phyloP scores from a whole-genome alignment of 345 rosid species.

The Aquilaria yunnanensis region DNA sequence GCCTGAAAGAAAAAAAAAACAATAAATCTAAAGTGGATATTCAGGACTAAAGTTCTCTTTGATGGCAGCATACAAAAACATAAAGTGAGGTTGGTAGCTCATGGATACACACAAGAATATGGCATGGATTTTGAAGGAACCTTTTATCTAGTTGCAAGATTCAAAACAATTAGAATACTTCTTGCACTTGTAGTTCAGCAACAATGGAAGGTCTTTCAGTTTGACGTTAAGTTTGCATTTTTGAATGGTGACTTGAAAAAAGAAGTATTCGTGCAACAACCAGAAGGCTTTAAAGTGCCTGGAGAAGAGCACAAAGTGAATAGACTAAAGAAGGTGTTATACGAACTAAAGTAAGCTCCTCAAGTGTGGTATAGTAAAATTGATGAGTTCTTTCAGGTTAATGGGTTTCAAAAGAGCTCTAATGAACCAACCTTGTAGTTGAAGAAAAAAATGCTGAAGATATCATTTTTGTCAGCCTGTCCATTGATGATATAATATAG shows the following conservation, averaged over 20 bases:
- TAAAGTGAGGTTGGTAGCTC: constrained; percentile 6
- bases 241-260: not conserved
- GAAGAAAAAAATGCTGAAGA: not conserved
- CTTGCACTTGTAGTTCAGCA: too few relatives aligned
- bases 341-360: not conserved
- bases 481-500: not conserved
- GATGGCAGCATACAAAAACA: constrained; percentile 5
- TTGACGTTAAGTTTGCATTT: too few relatives aligned
- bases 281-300: not conserved
- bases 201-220: too few relatives aligned
- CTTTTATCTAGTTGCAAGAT: not conserved
- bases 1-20: constrained; percentile 1
- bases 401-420: not conserved
- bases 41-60: constrained; percentile 7
- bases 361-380: not conserved
- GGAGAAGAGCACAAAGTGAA: not conserved
- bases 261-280: constrained; percentile 2
- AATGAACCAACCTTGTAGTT: not conserved
- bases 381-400: not conserved
- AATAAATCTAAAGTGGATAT: constrained; percentile 14
- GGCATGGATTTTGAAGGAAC: constrained; percentile 6
- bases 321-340: not conserved
- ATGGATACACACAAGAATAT: not conserved
- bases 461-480: not conserved
- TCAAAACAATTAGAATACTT: not conserved